Evolutionary conservation across 441 rosid species (phyloP).

Genomic region (Pelargonium australe): DNA sequence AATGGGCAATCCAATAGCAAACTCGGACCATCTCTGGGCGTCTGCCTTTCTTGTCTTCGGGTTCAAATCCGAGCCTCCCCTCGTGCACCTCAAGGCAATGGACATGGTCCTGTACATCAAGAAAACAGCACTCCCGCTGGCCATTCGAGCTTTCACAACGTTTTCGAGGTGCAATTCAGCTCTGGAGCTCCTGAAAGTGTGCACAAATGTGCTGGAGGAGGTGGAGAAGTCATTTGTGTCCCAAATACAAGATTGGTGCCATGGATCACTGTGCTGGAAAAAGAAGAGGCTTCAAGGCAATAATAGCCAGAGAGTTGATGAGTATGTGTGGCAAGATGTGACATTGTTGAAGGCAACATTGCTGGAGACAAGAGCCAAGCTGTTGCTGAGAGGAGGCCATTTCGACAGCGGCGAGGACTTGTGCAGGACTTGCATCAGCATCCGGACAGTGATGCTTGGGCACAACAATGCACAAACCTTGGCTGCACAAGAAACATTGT

Average conservation of each 20-base stretch:
- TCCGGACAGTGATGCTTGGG: constrained; percentile 88
- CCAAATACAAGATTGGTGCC: constrained; percentile 81
- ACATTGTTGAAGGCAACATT: constrained; percentile 72
- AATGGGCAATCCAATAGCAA: constrained; percentile 37
- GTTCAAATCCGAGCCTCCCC: constrained; percentile 75
- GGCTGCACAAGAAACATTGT: constrained; percentile 88
- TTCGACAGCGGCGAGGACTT: constrained; percentile 80
- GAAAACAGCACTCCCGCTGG: constrained; percentile 80
- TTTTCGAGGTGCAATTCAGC: constrained; percentile 88
- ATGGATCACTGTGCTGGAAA: constrained; percentile 79
- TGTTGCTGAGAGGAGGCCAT: constrained; percentile 80
- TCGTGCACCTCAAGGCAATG: constrained; percentile 66
- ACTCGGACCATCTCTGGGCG: constrained; percentile 81
- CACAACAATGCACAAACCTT: constrained; percentile 74
- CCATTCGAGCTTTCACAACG: constrained; percentile 64
- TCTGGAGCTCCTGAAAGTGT: constrained; percentile 73
- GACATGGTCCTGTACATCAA: constrained; percentile 74
- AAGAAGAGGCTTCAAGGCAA: constrained; percentile 42
- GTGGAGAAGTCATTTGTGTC: constrained; percentile 86
- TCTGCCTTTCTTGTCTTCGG: constrained; percentile 88
- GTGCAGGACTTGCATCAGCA: constrained; percentile 82
- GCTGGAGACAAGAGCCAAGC: constrained; percentile 81
- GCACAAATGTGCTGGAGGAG: constrained; percentile 82
- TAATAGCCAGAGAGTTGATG: constrained; percentile 47
- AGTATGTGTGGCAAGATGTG: constrained; percentile 87